Evolutionary conservation across 306 rosid genomes (phyloP).

Genomic region (Senna tora): DNA sequence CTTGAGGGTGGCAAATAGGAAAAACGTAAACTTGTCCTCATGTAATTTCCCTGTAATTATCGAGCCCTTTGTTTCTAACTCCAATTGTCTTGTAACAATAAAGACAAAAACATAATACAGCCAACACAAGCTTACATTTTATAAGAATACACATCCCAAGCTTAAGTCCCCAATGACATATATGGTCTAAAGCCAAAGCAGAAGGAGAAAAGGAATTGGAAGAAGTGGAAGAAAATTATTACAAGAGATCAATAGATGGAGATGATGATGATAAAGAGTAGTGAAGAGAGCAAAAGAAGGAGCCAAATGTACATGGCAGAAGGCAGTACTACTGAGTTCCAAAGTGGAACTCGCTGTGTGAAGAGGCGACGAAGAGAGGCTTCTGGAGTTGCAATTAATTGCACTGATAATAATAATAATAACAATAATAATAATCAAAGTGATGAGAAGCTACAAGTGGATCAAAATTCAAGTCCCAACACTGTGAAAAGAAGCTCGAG

Average conservation of each 20-base stretch:
- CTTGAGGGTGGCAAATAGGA: conserved; percentile 39
- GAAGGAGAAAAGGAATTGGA: background rate
- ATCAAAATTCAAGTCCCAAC: conserved; percentile 52
- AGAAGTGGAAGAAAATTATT: conserved; percentile 1
- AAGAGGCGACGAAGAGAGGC: conserved; percentile 72
- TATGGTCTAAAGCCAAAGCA: background rate
- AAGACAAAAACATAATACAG: conserved; percentile 45
- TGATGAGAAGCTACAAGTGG: conserved; percentile 29
- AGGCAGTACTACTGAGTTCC: conserved; percentile 41
- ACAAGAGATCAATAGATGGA: conserved; percentile 34
- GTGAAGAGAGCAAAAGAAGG: conserved; percentile 47
- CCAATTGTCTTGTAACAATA: conserved; percentile 33
- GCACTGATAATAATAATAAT: conserved; percentile 33
- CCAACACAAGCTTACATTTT: conserved; percentile 42
- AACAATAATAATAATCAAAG: no score
- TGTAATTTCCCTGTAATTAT: conserved; percentile 35
- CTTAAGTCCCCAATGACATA: background rate
- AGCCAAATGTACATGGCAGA: conserved; percentile 36
- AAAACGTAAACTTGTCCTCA: conserved; percentile 29
- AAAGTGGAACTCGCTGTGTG: conserved; percentile 43
- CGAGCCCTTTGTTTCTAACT: conserved; percentile 49
- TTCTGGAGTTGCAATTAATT: conserved; percentile 17
- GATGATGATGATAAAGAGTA: conserved; percentile 49
- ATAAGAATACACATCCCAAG: conserved; percentile 34
- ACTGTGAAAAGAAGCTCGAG: conserved; percentile 76